Percentiles rank a stretch among this genome's conserved stretches.
These are phyloP conservation scores for Hanseniaspora lachancei DNA, from an alignment of 805 yeast genomes.

Conservation along the genomic window DNA sequence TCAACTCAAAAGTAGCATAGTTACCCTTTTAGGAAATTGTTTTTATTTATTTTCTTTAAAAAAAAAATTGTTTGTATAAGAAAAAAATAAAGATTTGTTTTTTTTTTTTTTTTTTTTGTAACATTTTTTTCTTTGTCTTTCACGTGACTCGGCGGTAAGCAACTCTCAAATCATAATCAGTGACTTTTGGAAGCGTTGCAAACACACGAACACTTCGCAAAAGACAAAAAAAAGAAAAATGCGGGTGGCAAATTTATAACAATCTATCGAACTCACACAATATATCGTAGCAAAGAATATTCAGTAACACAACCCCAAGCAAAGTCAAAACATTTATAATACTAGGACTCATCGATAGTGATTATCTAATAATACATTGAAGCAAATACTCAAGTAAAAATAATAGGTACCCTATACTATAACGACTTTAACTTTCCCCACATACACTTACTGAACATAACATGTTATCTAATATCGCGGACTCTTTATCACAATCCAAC, in stretches of 20 bases:
- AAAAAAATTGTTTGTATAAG: too few relatives aligned
- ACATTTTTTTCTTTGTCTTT: too few relatives aligned
- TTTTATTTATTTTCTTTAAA: not conserved
- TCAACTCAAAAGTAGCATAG: not conserved
- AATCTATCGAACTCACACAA: not conserved
- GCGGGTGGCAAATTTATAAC: not conserved
- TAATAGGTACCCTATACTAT: too few relatives aligned
- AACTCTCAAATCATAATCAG: too few relatives aligned
- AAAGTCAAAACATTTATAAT: not conserved
- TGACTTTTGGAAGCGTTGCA: too few relatives aligned
- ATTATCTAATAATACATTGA: too few relatives aligned
- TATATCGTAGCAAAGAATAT: not conserved
- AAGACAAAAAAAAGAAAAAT: not conserved
- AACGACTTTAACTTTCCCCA: not conserved
- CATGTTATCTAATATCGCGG: slow-evolving; percentile 24
- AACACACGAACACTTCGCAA: not conserved
- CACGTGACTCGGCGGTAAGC: too few relatives aligned
- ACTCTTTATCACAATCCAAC: slow-evolving; percentile 19
- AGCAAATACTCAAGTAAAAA: too few relatives aligned
- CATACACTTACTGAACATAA: too few relatives aligned
- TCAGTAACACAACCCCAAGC: not conserved
- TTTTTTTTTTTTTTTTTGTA: not conserved
- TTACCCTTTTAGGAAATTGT: not conserved
- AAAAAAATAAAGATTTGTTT: not conserved
- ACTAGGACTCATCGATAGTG: not conserved